Percentiles rank a stretch among this genome's conserved stretches.
Evolutionary conservation across 495 filamentous ascomycete species (phyloP).

Genomic region (Aspergillus hancockii): DNA sequence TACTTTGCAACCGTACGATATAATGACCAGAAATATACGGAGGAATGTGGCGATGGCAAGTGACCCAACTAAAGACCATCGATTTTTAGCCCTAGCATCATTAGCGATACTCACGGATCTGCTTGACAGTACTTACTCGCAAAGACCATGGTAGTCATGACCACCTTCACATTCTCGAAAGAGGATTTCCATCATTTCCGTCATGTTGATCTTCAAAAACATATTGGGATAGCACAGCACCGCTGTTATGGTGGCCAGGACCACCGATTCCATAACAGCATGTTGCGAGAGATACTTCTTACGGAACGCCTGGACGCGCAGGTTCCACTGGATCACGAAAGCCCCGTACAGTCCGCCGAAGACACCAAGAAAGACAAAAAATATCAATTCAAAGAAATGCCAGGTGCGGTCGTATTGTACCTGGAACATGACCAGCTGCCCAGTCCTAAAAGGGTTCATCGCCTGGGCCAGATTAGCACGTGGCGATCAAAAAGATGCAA

Average conservation of each 20-base stretch:
- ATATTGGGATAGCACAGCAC: slow-evolving; percentile 94
- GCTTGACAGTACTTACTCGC: slow-evolving; percentile 58
- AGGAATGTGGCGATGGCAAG: slow-evolving; percentile 79
- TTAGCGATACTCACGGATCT: slow-evolving; percentile 24
- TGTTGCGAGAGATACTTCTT: slow-evolving; percentile 90
- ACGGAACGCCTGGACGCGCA: slow-evolving; percentile 85
- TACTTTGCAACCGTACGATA: slow-evolving; percentile 97
- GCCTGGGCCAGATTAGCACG: slow-evolving; percentile 42
- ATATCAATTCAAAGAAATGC: slow-evolving; percentile 96
- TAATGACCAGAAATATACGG: slow-evolving; percentile 83
- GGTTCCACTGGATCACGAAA: slow-evolving; percentile 98
- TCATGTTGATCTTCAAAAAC: slow-evolving; percentile 97
- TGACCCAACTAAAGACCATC: slow-evolving; percentile 79
- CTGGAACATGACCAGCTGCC: slow-evolving; percentile 99
- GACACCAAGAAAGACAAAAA: slow-evolving; percentile 87
- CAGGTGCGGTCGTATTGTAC: slow-evolving; percentile 93
- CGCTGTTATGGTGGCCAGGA: slow-evolving; percentile 81
- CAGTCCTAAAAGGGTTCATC: slow-evolving; percentile 97
- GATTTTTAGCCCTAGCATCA: slow-evolving; percentile 51
- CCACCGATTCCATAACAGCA: slow-evolving; percentile 82
- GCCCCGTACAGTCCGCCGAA: slow-evolving; percentile 97
- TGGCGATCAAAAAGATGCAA: not conserved
- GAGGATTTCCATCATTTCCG: slow-evolving; percentile 96
- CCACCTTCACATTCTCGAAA: slow-evolving; percentile 93
- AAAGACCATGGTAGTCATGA: slow-evolving; percentile 89